These are phyloP conservation scores for Wallacemonas sp. DNA, from an alignment of 208 protist species.

Conservation along the genomic window DNA sequence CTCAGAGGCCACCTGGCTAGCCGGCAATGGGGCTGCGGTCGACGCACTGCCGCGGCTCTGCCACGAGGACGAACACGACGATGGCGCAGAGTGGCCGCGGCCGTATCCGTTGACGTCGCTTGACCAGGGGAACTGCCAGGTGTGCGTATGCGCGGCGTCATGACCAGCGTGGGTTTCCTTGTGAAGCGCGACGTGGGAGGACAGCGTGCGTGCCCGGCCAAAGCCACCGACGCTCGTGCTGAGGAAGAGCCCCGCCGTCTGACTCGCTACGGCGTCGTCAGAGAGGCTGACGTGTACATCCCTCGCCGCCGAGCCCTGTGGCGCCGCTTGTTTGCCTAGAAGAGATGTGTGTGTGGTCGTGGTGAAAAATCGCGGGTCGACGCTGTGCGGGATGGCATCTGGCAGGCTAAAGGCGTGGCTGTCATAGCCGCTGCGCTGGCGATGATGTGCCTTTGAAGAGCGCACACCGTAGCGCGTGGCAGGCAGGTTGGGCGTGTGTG, in stretches of 20 bases:
- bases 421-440: not conserved
- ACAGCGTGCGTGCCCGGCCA: not conserved
- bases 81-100: not conserved
- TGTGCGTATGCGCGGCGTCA: not conserved
- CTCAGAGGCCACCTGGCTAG: not conserved
- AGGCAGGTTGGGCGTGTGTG: not conserved
- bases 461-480: not conserved
- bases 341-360: not conserved
- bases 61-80: not conserved
- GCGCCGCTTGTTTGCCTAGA: too few relatives aligned
- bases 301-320: too few relatives aligned
- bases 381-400: not conserved
- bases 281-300: too few relatives aligned
- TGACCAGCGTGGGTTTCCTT: too few relatives aligned
- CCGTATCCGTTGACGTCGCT: not conserved
- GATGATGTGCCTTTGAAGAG: slow-evolving; percentile 6
- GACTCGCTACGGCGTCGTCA: too few relatives aligned
- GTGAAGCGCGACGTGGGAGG: not conserved
- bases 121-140: slow-evolving; percentile 11
- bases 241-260: not conserved
- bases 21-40: not conserved
- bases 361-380: slow-evolving; percentile 7
- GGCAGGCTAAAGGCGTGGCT: not conserved
- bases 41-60: slow-evolving; percentile 2
- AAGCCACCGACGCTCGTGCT: slow-evolving; percentile 11